phyloP scores from a whole-genome alignment of 805 yeast species.

The Pichia cabralensis region DNA sequence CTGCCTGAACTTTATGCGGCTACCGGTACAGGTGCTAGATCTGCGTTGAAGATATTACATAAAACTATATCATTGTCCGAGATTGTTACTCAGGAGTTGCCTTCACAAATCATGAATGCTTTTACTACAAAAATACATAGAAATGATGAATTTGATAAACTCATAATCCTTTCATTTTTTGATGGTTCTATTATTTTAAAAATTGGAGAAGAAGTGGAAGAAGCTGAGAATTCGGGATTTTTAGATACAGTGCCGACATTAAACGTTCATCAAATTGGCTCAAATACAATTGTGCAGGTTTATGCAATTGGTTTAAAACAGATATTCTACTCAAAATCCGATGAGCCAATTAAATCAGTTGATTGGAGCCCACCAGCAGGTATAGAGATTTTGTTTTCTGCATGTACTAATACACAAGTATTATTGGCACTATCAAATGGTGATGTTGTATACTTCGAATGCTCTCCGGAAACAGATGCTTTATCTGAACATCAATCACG shows the following conservation, averaged over 20 bases:
- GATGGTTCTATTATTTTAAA: constrained; percentile 65
- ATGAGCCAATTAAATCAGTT: constrained; percentile 24
- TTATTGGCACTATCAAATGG: constrained; percentile 61
- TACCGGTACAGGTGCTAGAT: constrained; percentile 34
- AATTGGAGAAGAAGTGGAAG: constrained; percentile 74
- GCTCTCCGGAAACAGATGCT: constrained; percentile 51
- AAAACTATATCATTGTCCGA: constrained; percentile 54
- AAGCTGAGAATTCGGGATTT: constrained; percentile 54
- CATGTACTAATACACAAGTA: constrained; percentile 60
- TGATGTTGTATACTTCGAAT: constrained; percentile 76
- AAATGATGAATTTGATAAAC: constrained; percentile 44
- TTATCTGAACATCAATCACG: constrained; percentile 63
- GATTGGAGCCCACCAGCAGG: constrained; percentile 87
- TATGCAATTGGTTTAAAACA: constrained; percentile 63
- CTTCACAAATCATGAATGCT: constrained; percentile 49
- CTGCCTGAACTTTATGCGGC: constrained; percentile 33
- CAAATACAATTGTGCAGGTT: constrained; percentile 56
- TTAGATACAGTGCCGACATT: constrained; percentile 49
- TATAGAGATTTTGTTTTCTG: constrained; percentile 45
- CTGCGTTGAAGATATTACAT: constrained; percentile 38
- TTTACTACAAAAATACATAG: constrained; percentile 48
- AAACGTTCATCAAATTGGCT: constrained; percentile 60
- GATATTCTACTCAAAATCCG: constrained; percentile 26
- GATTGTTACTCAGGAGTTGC: constrained; percentile 68
- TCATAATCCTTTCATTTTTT: constrained; percentile 53